phyloP scores from a whole-genome alignment of 306 rosid species.

The Astragalus glycyphyllos region DNA sequence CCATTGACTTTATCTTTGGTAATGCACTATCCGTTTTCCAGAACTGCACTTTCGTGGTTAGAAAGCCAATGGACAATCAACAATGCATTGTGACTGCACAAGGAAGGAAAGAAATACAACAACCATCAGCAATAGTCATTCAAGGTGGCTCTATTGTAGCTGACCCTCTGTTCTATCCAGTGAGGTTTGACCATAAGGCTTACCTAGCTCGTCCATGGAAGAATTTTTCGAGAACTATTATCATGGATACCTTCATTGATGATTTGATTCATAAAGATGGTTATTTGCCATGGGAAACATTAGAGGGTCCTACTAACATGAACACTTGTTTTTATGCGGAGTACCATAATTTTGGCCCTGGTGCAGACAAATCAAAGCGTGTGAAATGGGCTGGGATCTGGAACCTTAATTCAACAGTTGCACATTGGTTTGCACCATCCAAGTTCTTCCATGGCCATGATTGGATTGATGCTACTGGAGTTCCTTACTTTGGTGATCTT shows the following conservation, averaged over 20 bases:
- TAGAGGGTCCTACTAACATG: background rate
- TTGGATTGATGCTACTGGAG: background rate
- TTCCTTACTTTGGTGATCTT: background rate
- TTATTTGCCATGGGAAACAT: conserved; percentile 61
- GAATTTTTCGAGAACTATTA: conserved; percentile 62
- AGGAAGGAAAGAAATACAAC: conserved; percentile 39
- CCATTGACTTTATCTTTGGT: conserved; percentile 76
- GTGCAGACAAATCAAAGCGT: conserved; percentile 42
- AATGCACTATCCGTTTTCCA: conserved; percentile 62
- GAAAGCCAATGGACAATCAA: conserved; percentile 64
- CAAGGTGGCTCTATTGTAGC: conserved; percentile 51
- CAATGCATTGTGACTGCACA: conserved; percentile 35
- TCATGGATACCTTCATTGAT: conserved; percentile 62
- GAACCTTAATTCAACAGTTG: conserved; percentile 12
- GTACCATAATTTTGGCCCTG: conserved; percentile 57
- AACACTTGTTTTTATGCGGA: conserved; percentile 62
- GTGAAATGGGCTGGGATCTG: conserved; percentile 19
- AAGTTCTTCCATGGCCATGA: conserved; percentile 29
- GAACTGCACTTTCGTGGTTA: conserved; percentile 62
- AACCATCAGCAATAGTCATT: conserved; percentile 60
- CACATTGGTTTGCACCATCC: conserved; percentile 22
- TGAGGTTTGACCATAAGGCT: conserved; percentile 39
- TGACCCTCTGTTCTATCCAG: conserved; percentile 31
- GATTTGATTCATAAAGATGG: conserved; percentile 62
- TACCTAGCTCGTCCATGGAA: conserved; percentile 36